phyloP scores from a whole-genome alignment of 805 yeast genomes.

The Clavispora phyllophila region DNA sequence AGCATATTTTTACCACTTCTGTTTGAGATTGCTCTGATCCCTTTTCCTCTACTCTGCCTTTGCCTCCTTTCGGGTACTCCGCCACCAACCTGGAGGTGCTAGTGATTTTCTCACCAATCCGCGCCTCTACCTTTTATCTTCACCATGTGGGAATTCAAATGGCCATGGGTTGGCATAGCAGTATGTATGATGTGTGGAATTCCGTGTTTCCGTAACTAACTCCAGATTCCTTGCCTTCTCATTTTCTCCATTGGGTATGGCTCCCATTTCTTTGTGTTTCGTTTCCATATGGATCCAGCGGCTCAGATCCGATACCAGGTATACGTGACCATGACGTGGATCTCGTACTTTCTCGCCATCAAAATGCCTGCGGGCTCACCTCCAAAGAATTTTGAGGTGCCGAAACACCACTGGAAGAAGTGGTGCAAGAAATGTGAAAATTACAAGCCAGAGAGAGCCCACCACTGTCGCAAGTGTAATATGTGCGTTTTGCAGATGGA shows the following conservation, averaged over 20 bases:
- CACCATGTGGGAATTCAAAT: conserved; percentile 15
- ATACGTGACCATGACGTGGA: conserved; percentile 57
- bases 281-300: conserved; percentile 31
- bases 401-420: conserved; percentile 50
- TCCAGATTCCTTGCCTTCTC: conserved; percentile 57
- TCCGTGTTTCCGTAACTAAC: conserved; percentile 9
- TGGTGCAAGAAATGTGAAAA: conserved; percentile 70
- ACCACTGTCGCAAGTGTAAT: conserved; percentile 79
- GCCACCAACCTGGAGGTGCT: background rate
- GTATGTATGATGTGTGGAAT: conserved; percentile 7
- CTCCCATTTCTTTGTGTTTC: conserved; percentile 53
- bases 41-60: too few species aligned
- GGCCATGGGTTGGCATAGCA: conserved; percentile 16
- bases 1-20: too few species aligned
- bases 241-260: conserved; percentile 60
- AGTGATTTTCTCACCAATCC: background rate
- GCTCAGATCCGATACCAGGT: conserved; percentile 46
- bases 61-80: too few species aligned
- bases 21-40: too few species aligned
- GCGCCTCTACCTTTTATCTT: background rate
- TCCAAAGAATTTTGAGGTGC: conserved; percentile 32
- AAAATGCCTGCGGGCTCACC: conserved; percentile 64
- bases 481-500: conserved; percentile 84
- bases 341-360: conserved; percentile 71
- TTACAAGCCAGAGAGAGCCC: conserved; percentile 78